Conservation (phyloP, 2,329 filamentous ascomycete species). For the Fusarium devonianum region DNA sequence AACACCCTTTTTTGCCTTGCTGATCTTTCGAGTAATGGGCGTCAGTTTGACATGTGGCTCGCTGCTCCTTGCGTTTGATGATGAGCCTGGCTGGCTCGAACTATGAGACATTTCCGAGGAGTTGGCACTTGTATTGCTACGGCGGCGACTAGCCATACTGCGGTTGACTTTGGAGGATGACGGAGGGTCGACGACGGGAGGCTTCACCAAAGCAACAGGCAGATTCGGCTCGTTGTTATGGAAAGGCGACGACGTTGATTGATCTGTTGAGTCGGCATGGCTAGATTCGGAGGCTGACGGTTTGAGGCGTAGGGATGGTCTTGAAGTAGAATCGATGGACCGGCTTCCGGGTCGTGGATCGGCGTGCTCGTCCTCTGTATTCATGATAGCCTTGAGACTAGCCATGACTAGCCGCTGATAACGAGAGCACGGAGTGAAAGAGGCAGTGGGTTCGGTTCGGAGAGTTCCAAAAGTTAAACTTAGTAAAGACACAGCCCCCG, state of each 20-base stretch:
- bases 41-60: conserved; percentile 59
- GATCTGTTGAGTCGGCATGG: conserved; percentile 50
- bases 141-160: conserved; percentile 46
- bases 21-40: conserved; percentile 63
- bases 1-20: conserved; percentile 66
- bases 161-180: conserved; percentile 40
- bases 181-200: conserved; percentile 35
- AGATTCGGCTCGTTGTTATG: conserved; percentile 48
- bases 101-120: conserved; percentile 55
- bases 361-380: conserved; percentile 58
- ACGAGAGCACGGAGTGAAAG: conserved; percentile 47
- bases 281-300: conserved; percentile 49
- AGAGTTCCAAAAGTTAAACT: conserved; percentile 49
- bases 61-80: conserved; percentile 41
- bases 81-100: conserved; percentile 36
- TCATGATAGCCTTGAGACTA: conserved; percentile 65
- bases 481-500: conserved; percentile 58
- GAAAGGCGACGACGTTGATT: conserved; percentile 42
- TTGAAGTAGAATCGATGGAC: conserved; percentile 51
- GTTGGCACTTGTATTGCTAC: conserved; percentile 57
- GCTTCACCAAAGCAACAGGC: conserved; percentile 40
- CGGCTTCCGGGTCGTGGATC: conserved; percentile 56
- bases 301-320: conserved; percentile 40
- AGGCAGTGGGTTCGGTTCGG: conserved; percentile 46
- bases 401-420: conserved; percentile 57